A percentile compares a stretch with the other conserved stretches of the same genome.
phyloP scores from a whole-genome alignment of 257 asterid species.

The Lycium barbarum region DNA sequence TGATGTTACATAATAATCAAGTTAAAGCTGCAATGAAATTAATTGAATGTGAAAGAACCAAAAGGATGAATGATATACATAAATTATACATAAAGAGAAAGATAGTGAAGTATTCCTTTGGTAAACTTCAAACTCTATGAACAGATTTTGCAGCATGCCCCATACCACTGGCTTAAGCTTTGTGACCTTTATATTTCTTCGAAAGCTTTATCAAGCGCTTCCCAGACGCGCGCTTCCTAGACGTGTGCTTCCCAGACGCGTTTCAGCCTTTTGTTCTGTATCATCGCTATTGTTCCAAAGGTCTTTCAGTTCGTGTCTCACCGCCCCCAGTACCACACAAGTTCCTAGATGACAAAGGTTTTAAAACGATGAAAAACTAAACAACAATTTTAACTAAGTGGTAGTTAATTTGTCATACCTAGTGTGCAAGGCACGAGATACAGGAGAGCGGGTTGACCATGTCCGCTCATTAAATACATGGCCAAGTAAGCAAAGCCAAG shows the following conservation, averaged over 20 bases:
- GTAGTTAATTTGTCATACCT: conserved; percentile 51
- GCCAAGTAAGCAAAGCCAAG: conserved; percentile 74
- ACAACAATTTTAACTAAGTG: not conserved
- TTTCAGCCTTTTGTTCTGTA: conserved; percentile 34
- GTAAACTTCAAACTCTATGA: not conserved
- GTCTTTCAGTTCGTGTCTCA: conserved; percentile 73
- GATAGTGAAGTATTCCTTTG: conserved; percentile 3
- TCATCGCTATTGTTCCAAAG: conserved; percentile 67
- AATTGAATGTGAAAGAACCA: not conserved
- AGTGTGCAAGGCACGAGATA: conserved; percentile 94
- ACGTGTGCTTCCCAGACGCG: not conserved
- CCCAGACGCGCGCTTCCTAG: not conserved
- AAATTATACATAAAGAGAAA: conserved; percentile 5
- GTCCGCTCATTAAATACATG: conserved; percentile 89
- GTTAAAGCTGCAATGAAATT: not conserved
- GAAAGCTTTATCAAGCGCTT: conserved; percentile 25
- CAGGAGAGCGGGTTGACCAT: conserved; percentile 96
- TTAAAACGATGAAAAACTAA: conserved; percentile 30
- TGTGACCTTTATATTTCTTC: conserved; percentile 14
- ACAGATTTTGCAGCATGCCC: not conserved
- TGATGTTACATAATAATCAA: conserved; percentile 5
- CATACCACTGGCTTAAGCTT: not conserved
- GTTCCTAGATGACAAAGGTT: conserved; percentile 53
- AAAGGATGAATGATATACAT: not conserved
- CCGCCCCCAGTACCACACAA: conserved; percentile 68